phyloP scores from a whole-genome alignment of 2,329 filamentous ascomycete species.

The Fusarium sp. region DNA sequence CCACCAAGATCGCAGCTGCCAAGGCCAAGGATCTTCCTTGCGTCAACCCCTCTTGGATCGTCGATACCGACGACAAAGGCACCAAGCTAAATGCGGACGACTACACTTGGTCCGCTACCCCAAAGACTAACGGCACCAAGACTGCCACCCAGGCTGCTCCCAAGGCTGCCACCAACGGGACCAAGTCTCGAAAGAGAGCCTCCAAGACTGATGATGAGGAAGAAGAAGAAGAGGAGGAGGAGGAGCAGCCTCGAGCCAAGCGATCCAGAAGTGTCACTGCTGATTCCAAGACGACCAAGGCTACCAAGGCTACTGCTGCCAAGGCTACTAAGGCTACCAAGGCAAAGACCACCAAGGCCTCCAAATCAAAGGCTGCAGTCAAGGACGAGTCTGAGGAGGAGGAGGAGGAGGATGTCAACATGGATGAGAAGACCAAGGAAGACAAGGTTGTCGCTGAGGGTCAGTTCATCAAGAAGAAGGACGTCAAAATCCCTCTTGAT shows the following conservation, averaged over 20 bases:
- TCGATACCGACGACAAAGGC: conserved; percentile 59
- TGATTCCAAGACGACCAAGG: conserved; percentile 18
- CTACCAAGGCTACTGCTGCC: conserved; percentile 29
- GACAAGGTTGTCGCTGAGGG: conserved; percentile 55
- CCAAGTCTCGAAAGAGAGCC: conserved; percentile 44
- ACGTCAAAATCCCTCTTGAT: conserved; percentile 64
- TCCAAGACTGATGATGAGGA: conserved; percentile 36
- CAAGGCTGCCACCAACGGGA: conserved; percentile 30
- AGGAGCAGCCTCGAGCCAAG: conserved; percentile 46
- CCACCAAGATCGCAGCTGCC: conserved; percentile 64
- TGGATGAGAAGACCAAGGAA: conserved; percentile 44
- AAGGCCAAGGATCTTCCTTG: conserved; percentile 62
- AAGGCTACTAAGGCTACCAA: conserved; percentile 28
- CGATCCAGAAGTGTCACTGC: conserved; percentile 27
- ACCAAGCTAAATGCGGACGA: conserved; percentile 40
- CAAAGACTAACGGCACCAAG: conserved; percentile 40
- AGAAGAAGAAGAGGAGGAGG: conserved; percentile 38
- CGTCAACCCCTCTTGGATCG: conserved; percentile 71
- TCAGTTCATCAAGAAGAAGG: conserved; percentile 60
- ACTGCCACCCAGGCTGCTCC: conserved; percentile 23
- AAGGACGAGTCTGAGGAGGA: conserved; percentile 47
- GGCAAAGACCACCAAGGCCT: conserved; percentile 35
- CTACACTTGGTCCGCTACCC: conserved; percentile 45
- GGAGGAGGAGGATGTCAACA: conserved; percentile 44
- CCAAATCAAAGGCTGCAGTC: conserved; percentile 29